A percentile compares a stretch with the other conserved stretches of the same genome.
These are phyloP conservation scores for Sindora glabra DNA, from an alignment of 306 rosid species.

Conservation along the genomic window DNA sequence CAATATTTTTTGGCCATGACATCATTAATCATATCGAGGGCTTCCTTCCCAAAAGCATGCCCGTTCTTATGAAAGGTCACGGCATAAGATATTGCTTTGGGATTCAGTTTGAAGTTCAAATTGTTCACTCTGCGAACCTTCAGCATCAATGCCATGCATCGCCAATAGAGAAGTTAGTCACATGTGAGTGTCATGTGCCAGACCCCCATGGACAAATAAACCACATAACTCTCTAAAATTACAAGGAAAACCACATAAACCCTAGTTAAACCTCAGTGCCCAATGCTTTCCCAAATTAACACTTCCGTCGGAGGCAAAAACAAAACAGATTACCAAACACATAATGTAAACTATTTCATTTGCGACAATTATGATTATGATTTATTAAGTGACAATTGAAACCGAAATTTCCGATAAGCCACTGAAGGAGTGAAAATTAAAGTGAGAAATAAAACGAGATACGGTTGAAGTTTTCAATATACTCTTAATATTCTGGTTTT, in stretches of 20 bases:
- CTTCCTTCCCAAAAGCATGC: background rate
- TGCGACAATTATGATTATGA: background rate
- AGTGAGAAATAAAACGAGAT: background rate
- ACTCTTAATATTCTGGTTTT: background rate
- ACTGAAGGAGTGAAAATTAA: background rate
- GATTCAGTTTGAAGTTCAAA: too few species aligned
- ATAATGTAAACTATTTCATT: background rate
- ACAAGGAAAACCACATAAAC: constrained; percentile 3
- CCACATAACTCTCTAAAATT: background rate
- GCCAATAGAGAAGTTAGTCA: background rate
- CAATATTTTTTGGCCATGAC: background rate
- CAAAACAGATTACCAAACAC: background rate
- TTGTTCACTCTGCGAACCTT: too few species aligned
- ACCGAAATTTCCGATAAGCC: background rate
- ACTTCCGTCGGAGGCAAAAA: background rate
- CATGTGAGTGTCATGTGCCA: background rate
- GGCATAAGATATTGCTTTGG: too few species aligned
- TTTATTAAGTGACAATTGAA: background rate
- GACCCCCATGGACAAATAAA: background rate
- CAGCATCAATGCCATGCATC: too few species aligned
- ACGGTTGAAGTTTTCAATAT: background rate
- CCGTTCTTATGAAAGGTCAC: background rate
- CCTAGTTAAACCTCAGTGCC: background rate
- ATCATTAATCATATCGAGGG: background rate
- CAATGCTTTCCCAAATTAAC: background rate